A percentile compares a stretch with the other conserved stretches of the same genome.
phyloP scores from a whole-genome alignment of 2,329 filamentous ascomycete species.

The Rasamsonia emersonii region DNA sequence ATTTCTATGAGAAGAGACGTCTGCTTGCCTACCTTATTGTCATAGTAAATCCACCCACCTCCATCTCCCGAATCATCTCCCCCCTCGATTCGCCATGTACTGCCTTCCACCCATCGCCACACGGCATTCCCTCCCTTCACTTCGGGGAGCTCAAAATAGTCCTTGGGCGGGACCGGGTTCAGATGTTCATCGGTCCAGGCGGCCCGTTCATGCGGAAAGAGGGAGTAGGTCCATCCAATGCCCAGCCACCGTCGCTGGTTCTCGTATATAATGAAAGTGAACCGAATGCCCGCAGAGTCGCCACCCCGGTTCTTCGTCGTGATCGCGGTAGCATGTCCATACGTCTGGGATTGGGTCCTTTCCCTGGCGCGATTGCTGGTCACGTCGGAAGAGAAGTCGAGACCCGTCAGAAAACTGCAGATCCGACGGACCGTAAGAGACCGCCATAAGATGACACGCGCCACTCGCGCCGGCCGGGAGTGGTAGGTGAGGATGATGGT shows the following conservation, averaged over 20 bases:
- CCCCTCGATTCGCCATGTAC: slow-evolving; percentile 80
- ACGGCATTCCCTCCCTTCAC: slow-evolving; percentile 54
- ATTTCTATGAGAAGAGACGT: neutral
- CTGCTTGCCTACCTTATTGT: slow-evolving; percentile 88
- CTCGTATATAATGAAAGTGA: slow-evolving; percentile 94
- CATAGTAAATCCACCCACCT: slow-evolving; percentile 93
- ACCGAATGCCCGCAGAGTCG: slow-evolving; percentile 70
- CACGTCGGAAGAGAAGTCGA: slow-evolving; percentile 54
- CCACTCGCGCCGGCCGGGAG: slow-evolving; percentile 74
- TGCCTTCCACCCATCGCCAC: slow-evolving; percentile 78
- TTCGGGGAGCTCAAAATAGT: slow-evolving; percentile 61
- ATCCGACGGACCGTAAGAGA: slow-evolving; percentile 65
- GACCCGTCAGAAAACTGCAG: slow-evolving; percentile 66
- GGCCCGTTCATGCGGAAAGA: slow-evolving; percentile 82
- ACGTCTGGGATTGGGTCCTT: slow-evolving; percentile 21
- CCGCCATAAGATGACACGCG: slow-evolving; percentile 82
- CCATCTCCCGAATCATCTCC: slow-evolving; percentile 42
- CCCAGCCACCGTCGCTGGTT: slow-evolving; percentile 95
- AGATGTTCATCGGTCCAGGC: slow-evolving; percentile 96
- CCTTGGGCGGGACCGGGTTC: slow-evolving; percentile 66
- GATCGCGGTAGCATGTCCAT: slow-evolving; percentile 40
- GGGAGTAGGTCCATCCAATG: slow-evolving; percentile 83
- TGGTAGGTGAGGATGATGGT: slow-evolving; percentile 89
- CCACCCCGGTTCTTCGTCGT: slow-evolving; percentile 37
- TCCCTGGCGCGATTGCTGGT: slow-evolving; percentile 8